Base-by-base conservation (phyloP, 768 basidiomycete genomes). In the Leccinum pellstonianum region DNA sequence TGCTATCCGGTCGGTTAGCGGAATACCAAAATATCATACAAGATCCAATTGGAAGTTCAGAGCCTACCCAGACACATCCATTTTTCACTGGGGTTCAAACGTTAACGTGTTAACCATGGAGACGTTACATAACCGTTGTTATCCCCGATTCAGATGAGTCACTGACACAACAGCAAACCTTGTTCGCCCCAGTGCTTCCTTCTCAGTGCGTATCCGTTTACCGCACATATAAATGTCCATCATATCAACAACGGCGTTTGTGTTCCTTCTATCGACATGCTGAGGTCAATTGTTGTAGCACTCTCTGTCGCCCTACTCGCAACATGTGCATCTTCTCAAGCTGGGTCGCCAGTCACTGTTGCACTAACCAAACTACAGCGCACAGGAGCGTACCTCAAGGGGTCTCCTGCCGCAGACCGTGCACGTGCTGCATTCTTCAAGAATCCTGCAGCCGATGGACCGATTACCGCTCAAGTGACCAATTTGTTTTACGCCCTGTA, bases 341-440 rank as follows among this genome's bases (percentile, higher is more conserved):
- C 41, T 37, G 61, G 61, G 3, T 59, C 52, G 2, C 43, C 55
- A 1, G 52, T 55, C 52, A 63, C 37, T 25, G 31, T 56, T 5
- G 57, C 62, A 3, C 37, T 72, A 35, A 60, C 52, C 3, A 70
- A 58, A 49, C 27, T 67, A 27, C 29, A 56, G 29, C 53, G 50
- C 27, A 48, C 52, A 11, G 62, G 66, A 21, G 31, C 61, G 14
- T 62, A 64, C 46, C 66, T 64, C 55, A 59, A 63, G 29, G 61
- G 68, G 7, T 59, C 57, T 25, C 51, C 65, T 12, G 60, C 65
- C 21, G 60, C 66, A 17, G 59, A 60, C 49, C 64, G 68, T 56
- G 55, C 59, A 48, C 63, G 68, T 49, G 63, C 62, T 2, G 50
- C 55, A 3, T 38, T 55, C 27, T 33, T 68, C 5, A 58, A 61